Percentiles rank a stretch among this genome's conserved stretches.
Evolutionary conservation across 352 stramenopile genomes (phyloP).

Genomic region (Pythium sp.): DNA sequence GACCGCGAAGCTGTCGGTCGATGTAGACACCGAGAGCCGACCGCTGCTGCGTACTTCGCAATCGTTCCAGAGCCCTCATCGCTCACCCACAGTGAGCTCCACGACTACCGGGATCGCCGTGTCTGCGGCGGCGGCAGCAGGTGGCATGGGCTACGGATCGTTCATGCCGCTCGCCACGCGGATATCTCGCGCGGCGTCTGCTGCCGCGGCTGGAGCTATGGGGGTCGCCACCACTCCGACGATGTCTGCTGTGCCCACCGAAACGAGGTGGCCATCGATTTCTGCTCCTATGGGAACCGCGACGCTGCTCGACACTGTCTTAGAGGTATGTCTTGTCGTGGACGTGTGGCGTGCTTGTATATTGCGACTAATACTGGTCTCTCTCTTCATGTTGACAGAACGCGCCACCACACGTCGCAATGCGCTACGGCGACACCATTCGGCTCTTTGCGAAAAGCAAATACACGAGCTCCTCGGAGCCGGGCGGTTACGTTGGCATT

Average conservation of each 20-base stretch:
- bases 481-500: conserved; percentile 65
- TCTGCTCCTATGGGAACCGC: not conserved
- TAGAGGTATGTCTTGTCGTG: conserved; percentile 5
- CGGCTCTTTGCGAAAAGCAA: conserved; percentile 66
- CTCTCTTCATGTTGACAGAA: conserved; percentile 27
- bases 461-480: conserved; percentile 27
- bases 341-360: not conserved
- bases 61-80: not conserved
- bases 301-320: conserved; percentile 17
- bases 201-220: conserved; percentile 7
- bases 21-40: not conserved
- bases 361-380: conserved; percentile 26
- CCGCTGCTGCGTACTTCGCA: not conserved
- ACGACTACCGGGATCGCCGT: conserved; percentile 6
- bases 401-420: conserved; percentile 56
- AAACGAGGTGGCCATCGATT: conserved; percentile 5
- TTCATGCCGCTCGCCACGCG: conserved; percentile 9
- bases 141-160: conserved; percentile 16
- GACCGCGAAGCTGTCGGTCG: not conserved
- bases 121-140: conserved; percentile 3
- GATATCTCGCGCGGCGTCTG: conserved; percentile 14
- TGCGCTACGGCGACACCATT: conserved; percentile 70
- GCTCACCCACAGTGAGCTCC: not conserved
- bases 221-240: not conserved
- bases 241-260: not conserved